Conservation (phyloP, 2,329 filamentous ascomycete genomes). For the Chaetomium globosum region DNA sequence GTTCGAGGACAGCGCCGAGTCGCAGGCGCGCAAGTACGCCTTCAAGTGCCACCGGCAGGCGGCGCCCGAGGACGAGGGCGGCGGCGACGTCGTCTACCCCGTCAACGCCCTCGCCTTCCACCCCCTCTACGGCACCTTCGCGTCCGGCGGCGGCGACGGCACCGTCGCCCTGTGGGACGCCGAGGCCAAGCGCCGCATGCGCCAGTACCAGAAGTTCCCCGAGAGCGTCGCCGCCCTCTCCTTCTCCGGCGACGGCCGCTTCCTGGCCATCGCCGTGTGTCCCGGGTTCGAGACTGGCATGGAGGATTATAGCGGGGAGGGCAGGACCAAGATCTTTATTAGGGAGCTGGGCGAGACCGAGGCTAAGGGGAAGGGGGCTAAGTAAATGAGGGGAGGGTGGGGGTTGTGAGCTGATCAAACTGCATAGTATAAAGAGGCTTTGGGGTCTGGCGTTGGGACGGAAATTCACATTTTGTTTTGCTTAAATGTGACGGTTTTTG, state of each 20-base stretch:
- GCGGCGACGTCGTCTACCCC: constrained; percentile 82
- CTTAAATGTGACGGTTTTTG: not conserved
- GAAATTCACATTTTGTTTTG: constrained; percentile 8
- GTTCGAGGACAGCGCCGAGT: constrained; percentile 88
- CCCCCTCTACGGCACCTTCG: constrained; percentile 80
- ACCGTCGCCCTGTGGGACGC: constrained; percentile 94
- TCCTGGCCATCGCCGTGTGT: constrained; percentile 77
- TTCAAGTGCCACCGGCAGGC: constrained; percentile 97
- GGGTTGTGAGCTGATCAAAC: constrained; percentile 10
- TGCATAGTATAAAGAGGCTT: constrained; percentile 17
- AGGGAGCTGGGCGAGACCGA: constrained; percentile 85
- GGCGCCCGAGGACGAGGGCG: constrained; percentile 61
- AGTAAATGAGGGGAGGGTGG: constrained; percentile 46
- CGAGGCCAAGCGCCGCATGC: constrained; percentile 83
- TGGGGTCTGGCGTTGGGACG: constrained; percentile 24
- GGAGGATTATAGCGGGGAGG: constrained; percentile 73
- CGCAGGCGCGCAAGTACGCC: constrained; percentile 91
- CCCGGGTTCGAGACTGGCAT: constrained; percentile 87
- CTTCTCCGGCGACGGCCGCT: constrained; percentile 77
- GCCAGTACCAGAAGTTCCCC: constrained; percentile 83
- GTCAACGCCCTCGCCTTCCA: constrained; percentile 91
- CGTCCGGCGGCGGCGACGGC: constrained; percentile 84
- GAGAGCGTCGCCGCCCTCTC: constrained; percentile 75
- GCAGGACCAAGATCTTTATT: constrained; percentile 75
- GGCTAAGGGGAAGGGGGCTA: constrained; percentile 79